Evolutionary conservation across 2,329 filamentous ascomycete genomes (phyloP).

Genomic region (Neopestalotiopsis rosae): DNA sequence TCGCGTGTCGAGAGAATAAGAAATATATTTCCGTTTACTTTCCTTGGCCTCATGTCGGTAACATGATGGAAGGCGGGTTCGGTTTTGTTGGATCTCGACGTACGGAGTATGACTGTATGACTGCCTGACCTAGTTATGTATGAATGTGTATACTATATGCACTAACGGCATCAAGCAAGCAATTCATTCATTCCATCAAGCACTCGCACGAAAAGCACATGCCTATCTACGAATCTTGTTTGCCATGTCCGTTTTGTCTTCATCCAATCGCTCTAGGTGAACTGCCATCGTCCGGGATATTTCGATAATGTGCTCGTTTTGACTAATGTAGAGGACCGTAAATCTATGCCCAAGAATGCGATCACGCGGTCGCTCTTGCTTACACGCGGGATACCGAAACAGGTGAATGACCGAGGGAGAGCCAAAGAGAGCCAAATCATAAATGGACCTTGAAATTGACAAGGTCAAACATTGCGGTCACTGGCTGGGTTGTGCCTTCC

Average conservation of each 20-base stretch:
- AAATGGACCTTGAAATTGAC: background rate
- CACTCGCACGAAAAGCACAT: background rate
- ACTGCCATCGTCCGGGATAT: conserved; percentile 11
- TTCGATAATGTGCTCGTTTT: background rate
- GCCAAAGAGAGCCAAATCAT: too few relatives aligned
- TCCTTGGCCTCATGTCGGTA: background rate
- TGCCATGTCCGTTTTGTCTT: background rate
- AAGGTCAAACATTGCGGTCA: background rate
- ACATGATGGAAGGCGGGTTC: background rate
- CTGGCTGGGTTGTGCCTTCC: background rate
- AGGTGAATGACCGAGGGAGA: conserved; percentile 6
- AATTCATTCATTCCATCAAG: background rate
- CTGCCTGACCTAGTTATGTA: background rate
- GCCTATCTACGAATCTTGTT: background rate
- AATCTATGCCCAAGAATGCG: conserved; percentile 10
- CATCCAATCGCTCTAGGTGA: background rate
- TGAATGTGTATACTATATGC: background rate
- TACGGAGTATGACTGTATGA: background rate
- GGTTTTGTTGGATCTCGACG: background rate
- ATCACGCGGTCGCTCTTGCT: background rate
- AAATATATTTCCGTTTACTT: background rate
- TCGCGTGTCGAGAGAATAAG: background rate
- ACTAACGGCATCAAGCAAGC: background rate
- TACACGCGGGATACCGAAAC: conserved; percentile 8
- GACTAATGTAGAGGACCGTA: background rate